Evolutionary conservation across 2,329 filamentous ascomycete species (phyloP).

Genomic region (Diaporthe citri): DNA sequence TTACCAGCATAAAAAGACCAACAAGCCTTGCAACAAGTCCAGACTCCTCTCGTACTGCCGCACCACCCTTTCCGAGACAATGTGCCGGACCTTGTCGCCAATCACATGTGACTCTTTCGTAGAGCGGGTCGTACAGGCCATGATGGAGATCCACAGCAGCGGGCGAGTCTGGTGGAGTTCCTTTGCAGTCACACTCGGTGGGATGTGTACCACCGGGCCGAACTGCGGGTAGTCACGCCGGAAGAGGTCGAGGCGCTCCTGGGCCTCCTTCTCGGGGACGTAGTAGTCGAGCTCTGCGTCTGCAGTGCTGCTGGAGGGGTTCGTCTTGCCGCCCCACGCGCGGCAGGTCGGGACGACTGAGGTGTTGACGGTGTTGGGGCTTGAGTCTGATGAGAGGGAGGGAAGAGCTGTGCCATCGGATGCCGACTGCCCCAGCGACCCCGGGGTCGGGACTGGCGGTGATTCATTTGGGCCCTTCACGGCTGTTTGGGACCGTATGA

Average conservation of each 20-base stretch:
- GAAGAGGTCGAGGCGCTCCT: constrained; percentile 56
- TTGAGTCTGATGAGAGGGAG: constrained; percentile 33
- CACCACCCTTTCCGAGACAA: constrained; percentile 60
- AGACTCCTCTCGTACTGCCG: constrained; percentile 62
- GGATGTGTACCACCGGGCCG: constrained; percentile 60
- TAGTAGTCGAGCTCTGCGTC: constrained; percentile 16
- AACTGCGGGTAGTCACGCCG: constrained; percentile 53
- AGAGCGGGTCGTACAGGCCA: constrained; percentile 59
- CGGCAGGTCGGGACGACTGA: background rate
- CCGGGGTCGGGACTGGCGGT: background rate
- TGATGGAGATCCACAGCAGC: constrained; percentile 64
- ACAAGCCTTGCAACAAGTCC: constrained; percentile 65
- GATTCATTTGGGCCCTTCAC: background rate
- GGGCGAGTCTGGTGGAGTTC: constrained; percentile 56
- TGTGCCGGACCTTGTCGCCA: constrained; percentile 56
- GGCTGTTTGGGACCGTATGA: constrained; percentile 50
- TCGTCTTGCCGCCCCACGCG: constrained; percentile 3
- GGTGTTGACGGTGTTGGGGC: constrained; percentile 10
- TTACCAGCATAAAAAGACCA: constrained; percentile 61
- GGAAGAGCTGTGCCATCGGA: constrained; percentile 16
- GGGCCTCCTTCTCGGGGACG: constrained; percentile 49
- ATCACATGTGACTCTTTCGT: constrained; percentile 55
- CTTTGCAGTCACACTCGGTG: constrained; percentile 51
- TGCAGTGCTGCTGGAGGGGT: background rate
- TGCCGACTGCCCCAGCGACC: background rate